These are phyloP conservation scores for Botrytis medusae DNA, from an alignment of 2,329 filamentous ascomycete genomes.

Conservation along the genomic window DNA sequence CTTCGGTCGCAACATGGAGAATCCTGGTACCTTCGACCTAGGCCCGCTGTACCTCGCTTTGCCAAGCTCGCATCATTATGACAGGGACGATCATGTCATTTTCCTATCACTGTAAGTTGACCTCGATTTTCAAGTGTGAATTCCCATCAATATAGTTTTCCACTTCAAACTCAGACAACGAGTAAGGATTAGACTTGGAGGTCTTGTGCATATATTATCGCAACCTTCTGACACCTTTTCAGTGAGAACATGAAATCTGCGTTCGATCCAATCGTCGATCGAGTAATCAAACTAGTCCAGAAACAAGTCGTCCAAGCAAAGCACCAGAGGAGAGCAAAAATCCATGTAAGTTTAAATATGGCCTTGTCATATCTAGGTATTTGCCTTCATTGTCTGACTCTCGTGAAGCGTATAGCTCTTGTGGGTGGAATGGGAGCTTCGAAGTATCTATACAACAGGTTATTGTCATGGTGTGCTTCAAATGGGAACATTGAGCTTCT, in stretches of 20 bases:
- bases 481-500: constrained; percentile 29
- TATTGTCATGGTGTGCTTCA: constrained; percentile 27
- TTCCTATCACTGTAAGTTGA: constrained; percentile 28
- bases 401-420: constrained; percentile 27
- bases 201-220: background rate
- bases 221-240: background rate
- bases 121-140: background rate
- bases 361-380: background rate
- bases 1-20: constrained; percentile 25
- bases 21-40: constrained; percentile 16
- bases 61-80: constrained; percentile 26
- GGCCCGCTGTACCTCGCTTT: constrained; percentile 26
- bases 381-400: background rate
- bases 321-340: constrained; percentile 19
- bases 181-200: background rate
- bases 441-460: constrained; percentile 24
- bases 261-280: constrained; percentile 31
- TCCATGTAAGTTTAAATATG: constrained; percentile 25
- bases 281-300: constrained; percentile 26
- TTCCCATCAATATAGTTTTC: background rate
- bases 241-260: constrained; percentile 31
- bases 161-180: background rate
- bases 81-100: constrained; percentile 23
- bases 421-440: constrained; percentile 30
- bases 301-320: constrained; percentile 28